Percentiles rank a stretch among this genome's conserved stretches.
Evolutionary conservation across 805 yeast species (phyloP).

Genomic region (Zygosaccharomyces bisporus): DNA sequence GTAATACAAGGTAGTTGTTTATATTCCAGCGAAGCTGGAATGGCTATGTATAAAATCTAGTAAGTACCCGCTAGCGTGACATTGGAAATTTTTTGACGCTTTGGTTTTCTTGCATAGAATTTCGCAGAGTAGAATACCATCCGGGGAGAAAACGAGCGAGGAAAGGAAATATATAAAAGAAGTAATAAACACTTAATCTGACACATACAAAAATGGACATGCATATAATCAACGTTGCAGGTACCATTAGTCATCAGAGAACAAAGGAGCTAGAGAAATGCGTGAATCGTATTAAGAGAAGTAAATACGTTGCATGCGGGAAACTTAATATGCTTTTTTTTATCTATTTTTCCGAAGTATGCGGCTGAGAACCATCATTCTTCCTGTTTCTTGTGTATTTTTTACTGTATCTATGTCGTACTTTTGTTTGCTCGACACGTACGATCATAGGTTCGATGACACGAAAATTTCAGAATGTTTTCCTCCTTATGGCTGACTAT

Average conservation of each 20-base stretch:
- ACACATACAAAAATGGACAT: not conserved
- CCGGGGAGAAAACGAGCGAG: not conserved
- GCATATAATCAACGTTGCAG: not conserved
- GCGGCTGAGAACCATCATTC: not conserved
- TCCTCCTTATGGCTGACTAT: not conserved
- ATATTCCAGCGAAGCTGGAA: too few relatives aligned
- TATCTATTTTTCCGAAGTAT: not conserved
- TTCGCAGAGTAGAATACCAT: not conserved
- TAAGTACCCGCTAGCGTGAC: not conserved
- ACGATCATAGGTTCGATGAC: not conserved
- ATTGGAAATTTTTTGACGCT: not conserved
- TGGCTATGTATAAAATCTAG: not conserved
- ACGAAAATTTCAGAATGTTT: not conserved
- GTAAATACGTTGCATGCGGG: not conserved
- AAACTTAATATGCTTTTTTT: constrained; percentile 1
- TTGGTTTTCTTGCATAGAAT: not conserved
- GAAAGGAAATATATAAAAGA: not conserved
- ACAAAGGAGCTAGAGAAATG: not conserved
- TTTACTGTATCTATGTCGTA: not conserved
- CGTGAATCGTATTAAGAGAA: not conserved
- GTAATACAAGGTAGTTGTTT: not conserved
- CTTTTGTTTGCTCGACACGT: not conserved
- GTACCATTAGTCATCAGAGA: not conserved
- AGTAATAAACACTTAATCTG: not conserved
- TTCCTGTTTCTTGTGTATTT: not conserved